Base-by-base conservation (phyloP, 805 yeast species). In the Blastobotrys chiropterorum region DNA sequence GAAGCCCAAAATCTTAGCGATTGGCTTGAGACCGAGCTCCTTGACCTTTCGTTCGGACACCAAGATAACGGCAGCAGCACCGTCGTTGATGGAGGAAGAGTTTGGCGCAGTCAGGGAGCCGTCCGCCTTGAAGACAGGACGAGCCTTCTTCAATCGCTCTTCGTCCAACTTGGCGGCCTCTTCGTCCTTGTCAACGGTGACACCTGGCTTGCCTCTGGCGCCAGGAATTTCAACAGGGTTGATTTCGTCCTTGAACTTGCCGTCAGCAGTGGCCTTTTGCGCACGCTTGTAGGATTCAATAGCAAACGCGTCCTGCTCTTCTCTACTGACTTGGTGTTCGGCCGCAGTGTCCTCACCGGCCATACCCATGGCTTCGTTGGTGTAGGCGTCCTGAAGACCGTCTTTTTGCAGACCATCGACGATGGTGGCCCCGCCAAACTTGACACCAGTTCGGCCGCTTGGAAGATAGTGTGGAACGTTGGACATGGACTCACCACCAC, bases 101-200 rank as follows among this genome's bases (percentile, higher is more conserved):
- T 94, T 95, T 62, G 97, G 95, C 21, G 96, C 98, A 40, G 99
- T 92, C 56, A 94, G 92, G 41, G 97, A 87, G 68, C 98, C 99
- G 66, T 90, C 97, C 72, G 80, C 83, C 73, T 87, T 86, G 83
- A 94, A 94, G 39, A 89, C 98, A 50, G 99, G 82, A 76, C 98
- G 86, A 30, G 98, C 97, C 53, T 84, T 49, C 67, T 78, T 81
- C 62, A 94, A 75, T 69, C 80, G 89, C 42, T 76, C 76, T 70
- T 86, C 90, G 73, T 92, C 80, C 61, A 90, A 78, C 67, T 88
- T 88, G 52, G 73, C 66, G 54, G 79, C 72, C 76, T 94, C 99
- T 72, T 94, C 98, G 71, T 94, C 99, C 47, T 76, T 74, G 46
- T 78, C 70, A 50, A 94, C 79, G 43, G 77, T 73, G 31, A 76